Conservation (phyloP, 805 yeast species). For the Wickerhamiella domercqiae region DNA sequence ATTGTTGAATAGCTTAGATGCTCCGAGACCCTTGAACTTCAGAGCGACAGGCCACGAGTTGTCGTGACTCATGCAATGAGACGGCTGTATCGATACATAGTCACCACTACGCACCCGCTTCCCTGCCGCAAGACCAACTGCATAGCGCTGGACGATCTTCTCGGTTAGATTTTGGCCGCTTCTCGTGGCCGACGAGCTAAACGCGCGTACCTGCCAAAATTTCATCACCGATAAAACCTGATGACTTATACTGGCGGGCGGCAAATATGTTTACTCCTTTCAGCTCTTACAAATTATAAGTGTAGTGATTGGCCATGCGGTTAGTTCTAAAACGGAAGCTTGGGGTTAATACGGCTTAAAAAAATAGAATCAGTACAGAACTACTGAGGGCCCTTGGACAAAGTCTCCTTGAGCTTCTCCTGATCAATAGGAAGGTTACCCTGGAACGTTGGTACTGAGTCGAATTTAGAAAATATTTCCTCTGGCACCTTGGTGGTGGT, state of each 20-base stretch:
- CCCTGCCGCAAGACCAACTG: constrained; percentile 66
- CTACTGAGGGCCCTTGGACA: constrained; percentile 12
- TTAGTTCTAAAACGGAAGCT: too few species aligned
- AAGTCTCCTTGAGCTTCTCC: constrained; percentile 9
- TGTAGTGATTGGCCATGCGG: too few species aligned
- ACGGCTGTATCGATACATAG: constrained; percentile 86
- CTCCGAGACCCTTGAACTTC: constrained; percentile 91
- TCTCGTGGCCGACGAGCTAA: constrained; percentile 8
- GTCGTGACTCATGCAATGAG: constrained; percentile 98
- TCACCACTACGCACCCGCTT: constrained; percentile 79
- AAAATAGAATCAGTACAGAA: too few species aligned
- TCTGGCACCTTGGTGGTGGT: constrained; percentile 7
- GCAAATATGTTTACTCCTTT: too few species aligned
- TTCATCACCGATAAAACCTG: too few species aligned
- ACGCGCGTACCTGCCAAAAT: constrained; percentile 5
- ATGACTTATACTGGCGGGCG: too few species aligned
- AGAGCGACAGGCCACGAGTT: constrained; percentile 99
- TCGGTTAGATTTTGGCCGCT: constrained; percentile 72
- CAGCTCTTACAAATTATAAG: too few species aligned
- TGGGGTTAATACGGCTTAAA: too few species aligned
- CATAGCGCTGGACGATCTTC: constrained; percentile 85
- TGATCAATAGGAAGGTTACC: constrained; percentile 22
- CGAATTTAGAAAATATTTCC: constrained; percentile 15
- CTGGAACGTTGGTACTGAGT: constrained; percentile 22
- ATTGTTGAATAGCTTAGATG: constrained; percentile 63